A percentile compares a stretch with the other conserved stretches of the same genome.
Evolutionary conservation across 768 basidiomycete genomes (phyloP).

Genomic region (Tylopilus intermedius): DNA sequence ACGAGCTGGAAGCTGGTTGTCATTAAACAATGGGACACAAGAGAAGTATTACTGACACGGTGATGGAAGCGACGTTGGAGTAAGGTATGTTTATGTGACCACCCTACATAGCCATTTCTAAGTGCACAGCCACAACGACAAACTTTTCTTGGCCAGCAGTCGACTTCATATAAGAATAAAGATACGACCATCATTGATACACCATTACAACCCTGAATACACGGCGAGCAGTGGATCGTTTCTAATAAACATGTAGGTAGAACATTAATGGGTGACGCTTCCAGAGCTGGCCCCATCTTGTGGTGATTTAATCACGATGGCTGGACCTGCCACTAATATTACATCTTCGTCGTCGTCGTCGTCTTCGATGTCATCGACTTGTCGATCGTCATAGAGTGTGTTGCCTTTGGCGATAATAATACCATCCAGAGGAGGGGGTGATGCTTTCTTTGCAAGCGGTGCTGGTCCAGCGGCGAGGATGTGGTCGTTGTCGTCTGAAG

Average conservation of each 20-base stretch:
- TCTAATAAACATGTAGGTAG: conserved; percentile 10
- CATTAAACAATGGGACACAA: background rate
- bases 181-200: conserved; percentile 10
- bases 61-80: background rate
- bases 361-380: conserved; percentile 53
- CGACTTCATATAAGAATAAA: background rate
- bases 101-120: background rate
- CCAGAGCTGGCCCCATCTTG: conserved; percentile 23
- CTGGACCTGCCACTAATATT: conserved; percentile 71
- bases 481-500: conserved; percentile 37
- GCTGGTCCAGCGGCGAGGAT: conserved; percentile 57
- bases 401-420: conserved; percentile 37
- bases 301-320: conserved; percentile 40
- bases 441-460: conserved; percentile 38
- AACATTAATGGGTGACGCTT: conserved; percentile 17
- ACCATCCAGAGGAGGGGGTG: conserved; percentile 26
- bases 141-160: background rate
- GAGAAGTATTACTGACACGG: background rate
- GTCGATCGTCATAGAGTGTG: conserved; percentile 36
- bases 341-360: conserved; percentile 66
- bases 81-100: background rate
- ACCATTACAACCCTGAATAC: conserved; percentile 12
- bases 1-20: background rate
- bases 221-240: conserved; percentile 7
- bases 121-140: background rate